Conservation (phyloP, 768 basidiomycete species). For the Tricholoma bakamatsutake region DNA sequence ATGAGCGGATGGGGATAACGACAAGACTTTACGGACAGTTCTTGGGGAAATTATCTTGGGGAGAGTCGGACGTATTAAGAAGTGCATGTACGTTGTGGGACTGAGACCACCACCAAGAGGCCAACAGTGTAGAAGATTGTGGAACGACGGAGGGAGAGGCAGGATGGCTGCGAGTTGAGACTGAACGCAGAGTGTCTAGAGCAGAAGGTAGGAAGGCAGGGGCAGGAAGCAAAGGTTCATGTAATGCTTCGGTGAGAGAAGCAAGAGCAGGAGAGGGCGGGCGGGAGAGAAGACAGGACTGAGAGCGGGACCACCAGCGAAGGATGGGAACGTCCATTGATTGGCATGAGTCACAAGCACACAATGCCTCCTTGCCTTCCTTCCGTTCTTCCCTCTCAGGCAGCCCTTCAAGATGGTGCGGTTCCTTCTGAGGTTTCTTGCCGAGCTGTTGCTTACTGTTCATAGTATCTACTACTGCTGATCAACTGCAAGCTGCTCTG, state of each 20-base stretch:
- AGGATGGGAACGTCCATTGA: slow-evolving; percentile 30
- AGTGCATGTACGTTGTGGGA: slow-evolving; percentile 41
- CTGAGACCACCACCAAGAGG: slow-evolving; percentile 49
- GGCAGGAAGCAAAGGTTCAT: slow-evolving; percentile 30
- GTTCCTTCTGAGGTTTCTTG: neutral
- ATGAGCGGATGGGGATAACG: slow-evolving; percentile 17
- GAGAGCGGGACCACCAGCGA: slow-evolving; percentile 35
- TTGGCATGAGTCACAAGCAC: no score
- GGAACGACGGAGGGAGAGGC: slow-evolving; percentile 9
- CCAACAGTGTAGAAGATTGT: neutral
- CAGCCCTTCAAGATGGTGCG: slow-evolving; percentile 49
- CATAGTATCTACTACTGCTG: slow-evolving; percentile 48
- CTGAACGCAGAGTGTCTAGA: slow-evolving; percentile 51
- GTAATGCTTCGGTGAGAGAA: slow-evolving; percentile 40
- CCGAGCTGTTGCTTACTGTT: no score
- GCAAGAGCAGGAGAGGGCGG: slow-evolving; percentile 31
- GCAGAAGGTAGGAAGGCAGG: slow-evolving; percentile 16
- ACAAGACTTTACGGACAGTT: slow-evolving; percentile 43
- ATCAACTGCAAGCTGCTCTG: slow-evolving; percentile 43
- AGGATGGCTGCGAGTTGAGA: slow-evolving; percentile 28
- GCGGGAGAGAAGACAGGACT: slow-evolving; percentile 17
- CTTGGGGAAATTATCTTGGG: slow-evolving; percentile 36
- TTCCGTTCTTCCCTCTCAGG: slow-evolving; percentile 47
- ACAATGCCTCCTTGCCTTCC: slow-evolving; percentile 18
- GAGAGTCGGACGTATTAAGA: slow-evolving; percentile 45